Conservation (phyloP, 1,284 basidiomycete genomes). For the Schizophyllum commune region DNA sequence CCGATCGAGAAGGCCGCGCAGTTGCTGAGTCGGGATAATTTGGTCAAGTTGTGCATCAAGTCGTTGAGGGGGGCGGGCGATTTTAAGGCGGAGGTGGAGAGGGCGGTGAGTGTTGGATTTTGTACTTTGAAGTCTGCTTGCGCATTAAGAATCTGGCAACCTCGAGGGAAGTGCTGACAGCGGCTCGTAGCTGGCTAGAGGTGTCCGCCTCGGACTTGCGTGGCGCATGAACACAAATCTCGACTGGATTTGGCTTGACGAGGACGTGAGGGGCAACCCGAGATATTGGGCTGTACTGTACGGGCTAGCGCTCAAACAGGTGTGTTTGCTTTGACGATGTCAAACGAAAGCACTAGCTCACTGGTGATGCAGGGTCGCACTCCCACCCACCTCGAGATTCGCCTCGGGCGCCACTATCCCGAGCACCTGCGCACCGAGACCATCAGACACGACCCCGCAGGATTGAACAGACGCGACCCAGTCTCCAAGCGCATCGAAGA, state of each 20-base stretch:
- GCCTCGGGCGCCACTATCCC: conserved; percentile 60
- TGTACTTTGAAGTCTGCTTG: too few relatives aligned
- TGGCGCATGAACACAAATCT: conserved; percentile 68
- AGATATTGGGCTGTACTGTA: conserved; percentile 69
- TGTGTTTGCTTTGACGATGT: conserved; percentile 20
- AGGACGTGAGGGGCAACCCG: conserved; percentile 52
- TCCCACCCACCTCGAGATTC: conserved; percentile 62
- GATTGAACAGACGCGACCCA: too few relatives aligned
- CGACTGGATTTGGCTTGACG: conserved; percentile 75
- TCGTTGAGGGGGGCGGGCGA: conserved; percentile 47
- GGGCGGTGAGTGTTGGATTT: conserved; percentile 7
- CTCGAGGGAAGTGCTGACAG: too few relatives aligned
- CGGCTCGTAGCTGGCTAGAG: conserved; percentile 26
- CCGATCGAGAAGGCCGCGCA: not conserved
- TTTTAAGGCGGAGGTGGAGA: conserved; percentile 56
- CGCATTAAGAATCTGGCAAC: too few relatives aligned
- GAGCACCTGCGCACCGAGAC: conserved; percentile 45
- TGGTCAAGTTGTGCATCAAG: conserved; percentile 50
- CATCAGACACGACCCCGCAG: conserved; percentile 28
- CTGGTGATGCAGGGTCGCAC: conserved; percentile 32
- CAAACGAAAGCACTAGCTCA: not conserved
- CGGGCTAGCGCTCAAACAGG: conserved; percentile 65
- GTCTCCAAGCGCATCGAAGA: conserved; percentile 38
- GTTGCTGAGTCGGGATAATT: conserved; percentile 46
- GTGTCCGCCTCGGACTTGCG: conserved; percentile 61